Conservation (phyloP, 1,284 basidiomycete species). For the Malassezia yamatoensis region DNA sequence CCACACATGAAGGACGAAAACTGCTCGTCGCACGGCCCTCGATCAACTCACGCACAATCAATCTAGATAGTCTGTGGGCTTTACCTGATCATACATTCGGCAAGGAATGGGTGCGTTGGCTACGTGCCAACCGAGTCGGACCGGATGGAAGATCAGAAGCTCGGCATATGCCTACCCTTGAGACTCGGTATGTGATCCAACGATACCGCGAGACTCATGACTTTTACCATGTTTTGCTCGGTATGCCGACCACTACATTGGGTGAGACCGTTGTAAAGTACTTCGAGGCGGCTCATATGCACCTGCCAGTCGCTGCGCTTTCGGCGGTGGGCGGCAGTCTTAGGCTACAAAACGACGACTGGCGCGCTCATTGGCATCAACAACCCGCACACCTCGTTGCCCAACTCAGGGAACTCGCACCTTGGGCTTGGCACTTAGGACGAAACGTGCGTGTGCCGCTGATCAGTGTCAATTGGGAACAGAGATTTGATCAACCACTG, state of each 20-base stretch:
- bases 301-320: conserved; percentile 75
- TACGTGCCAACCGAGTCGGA: conserved; percentile 77
- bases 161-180: conserved; percentile 72
- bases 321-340: conserved; percentile 63
- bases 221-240: conserved; percentile 81
- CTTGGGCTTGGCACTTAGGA: conserved; percentile 71
- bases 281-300: conserved; percentile 87
- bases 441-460: conserved; percentile 60
- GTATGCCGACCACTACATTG: conserved; percentile 75
- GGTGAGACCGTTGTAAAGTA: conserved; percentile 93
- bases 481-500: conserved; percentile 75
- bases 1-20: conserved; percentile 54
- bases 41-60: conserved; percentile 66
- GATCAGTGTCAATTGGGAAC: conserved; percentile 90
- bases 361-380: conserved; percentile 52
- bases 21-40: conserved; percentile 74
- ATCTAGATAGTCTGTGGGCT: conserved; percentile 59
- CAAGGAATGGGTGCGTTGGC: conserved; percentile 77
- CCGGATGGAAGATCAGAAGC: conserved; percentile 73
- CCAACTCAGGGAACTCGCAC: conserved; percentile 20
- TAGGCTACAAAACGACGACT: conserved; percentile 48
- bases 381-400: conserved; percentile 15
- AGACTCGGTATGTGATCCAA: conserved; percentile 68
- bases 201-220: conserved; percentile 94
- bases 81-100: conserved; percentile 76